A percentile compares a stretch with the other conserved stretches of the same genome.
Evolutionary conservation across 2,329 filamentous ascomycete species (phyloP).

Genomic region (Pyrenophora tritici-repentis): DNA sequence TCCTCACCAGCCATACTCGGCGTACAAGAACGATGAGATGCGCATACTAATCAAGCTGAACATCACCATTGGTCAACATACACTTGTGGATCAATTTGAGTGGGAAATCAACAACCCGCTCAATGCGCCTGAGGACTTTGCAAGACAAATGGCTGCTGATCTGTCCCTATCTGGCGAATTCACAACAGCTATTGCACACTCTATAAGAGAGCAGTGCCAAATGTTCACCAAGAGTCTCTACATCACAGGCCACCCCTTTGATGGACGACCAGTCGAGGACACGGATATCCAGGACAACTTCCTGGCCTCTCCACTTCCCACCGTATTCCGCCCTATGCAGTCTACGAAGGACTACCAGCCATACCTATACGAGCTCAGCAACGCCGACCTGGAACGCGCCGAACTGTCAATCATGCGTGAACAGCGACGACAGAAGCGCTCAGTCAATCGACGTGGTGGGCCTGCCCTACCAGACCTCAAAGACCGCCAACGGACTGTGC

Average conservation of each 20-base stretch:
- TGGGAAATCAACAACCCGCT: conserved; percentile 97
- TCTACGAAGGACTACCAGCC: conserved; percentile 93
- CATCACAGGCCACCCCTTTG: conserved; percentile 90
- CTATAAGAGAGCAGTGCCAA: conserved; percentile 93
- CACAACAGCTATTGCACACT: conserved; percentile 95
- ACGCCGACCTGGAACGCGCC: conserved; percentile 85
- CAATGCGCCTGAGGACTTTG: conserved; percentile 95
- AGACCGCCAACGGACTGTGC: conserved; percentile 89
- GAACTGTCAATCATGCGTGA: conserved; percentile 93
- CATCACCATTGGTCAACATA: conserved; percentile 94
- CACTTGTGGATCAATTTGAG: conserved; percentile 94
- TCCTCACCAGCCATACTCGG: conserved; percentile 84
- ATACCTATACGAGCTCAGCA: conserved; percentile 91
- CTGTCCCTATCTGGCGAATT: conserved; percentile 93
- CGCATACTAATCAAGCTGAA: conserved; percentile 93
- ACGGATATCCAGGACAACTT: conserved; percentile 85
- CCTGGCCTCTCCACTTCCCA: conserved; percentile 78
- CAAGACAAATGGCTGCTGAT: conserved; percentile 83
- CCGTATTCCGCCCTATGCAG: conserved; percentile 87
- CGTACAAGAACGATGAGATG: conserved; percentile 99
- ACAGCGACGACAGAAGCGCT: conserved; percentile 91
- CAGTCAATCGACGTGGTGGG: conserved; percentile 89
- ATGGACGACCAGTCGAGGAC: conserved; percentile 90
- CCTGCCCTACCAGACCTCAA: conserved; percentile 95
- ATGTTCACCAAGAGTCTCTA: conserved; percentile 93